Conservation (phyloP, 1,139 yeast genomes). For the Candida tropicalis region DNA sequence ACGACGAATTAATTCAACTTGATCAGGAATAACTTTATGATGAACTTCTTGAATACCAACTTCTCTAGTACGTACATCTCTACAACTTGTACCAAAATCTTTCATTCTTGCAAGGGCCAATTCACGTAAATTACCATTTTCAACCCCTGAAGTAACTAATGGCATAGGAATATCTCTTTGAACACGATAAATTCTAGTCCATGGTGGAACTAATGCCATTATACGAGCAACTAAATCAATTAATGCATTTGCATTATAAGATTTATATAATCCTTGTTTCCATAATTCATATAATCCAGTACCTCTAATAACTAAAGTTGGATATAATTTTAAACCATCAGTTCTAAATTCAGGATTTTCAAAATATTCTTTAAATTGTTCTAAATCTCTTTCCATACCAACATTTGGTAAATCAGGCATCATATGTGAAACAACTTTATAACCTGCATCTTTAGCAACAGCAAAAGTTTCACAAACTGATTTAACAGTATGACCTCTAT, state of each 20-base stretch:
- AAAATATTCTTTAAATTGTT: slow-evolving; percentile 93
- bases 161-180: slow-evolving; percentile 99
- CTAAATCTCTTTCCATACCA: slow-evolving; percentile 97
- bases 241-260: slow-evolving; percentile 92
- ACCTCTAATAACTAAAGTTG: slow-evolving; percentile 95
- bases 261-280: slow-evolving; percentile 94
- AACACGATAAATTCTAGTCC: slow-evolving; percentile 98
- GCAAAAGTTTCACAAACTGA: slow-evolving; percentile 96
- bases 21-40: slow-evolving; percentile 96
- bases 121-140: slow-evolving; percentile 94
- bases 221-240: slow-evolving; percentile 95
- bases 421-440: slow-evolving; percentile 97
- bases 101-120: slow-evolving; percentile 96
- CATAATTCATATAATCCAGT: slow-evolving; percentile 96
- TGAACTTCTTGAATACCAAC: slow-evolving; percentile 99
- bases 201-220: slow-evolving; percentile 95
- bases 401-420: slow-evolving; percentile 99
- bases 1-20: slow-evolving; percentile 91
- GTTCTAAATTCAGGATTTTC: slow-evolving; percentile 97
- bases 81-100: slow-evolving; percentile 93
- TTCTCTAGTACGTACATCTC: slow-evolving; percentile 98
- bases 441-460: slow-evolving; percentile 96
- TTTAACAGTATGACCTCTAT: slow-evolving; percentile 96
- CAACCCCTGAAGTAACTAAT: slow-evolving; percentile 95
- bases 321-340: slow-evolving; percentile 93